Base-by-base conservation (phyloP, 129 eudicot genomes). In the Saposhnikovia divaricata region DNA sequence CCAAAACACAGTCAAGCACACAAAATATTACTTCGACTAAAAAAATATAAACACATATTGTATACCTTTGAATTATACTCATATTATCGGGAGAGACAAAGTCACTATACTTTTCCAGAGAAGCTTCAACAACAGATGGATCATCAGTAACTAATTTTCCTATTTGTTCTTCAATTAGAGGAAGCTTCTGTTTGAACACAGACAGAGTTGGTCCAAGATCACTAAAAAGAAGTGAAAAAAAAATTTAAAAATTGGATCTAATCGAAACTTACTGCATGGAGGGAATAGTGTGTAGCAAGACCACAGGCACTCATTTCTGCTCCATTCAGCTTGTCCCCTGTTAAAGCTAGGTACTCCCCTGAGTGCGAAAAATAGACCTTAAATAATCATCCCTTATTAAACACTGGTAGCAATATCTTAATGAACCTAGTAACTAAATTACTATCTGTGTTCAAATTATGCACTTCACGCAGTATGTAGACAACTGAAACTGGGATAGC, bases 251-350 rank as follows among this genome's bases (percentile, higher is more conserved):
- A 68, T 51, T 13, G 77, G 46, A 16, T 46, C 51, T 9, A 72
- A 72, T 4, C 44, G 25, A 68, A 77, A 82, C 91, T 39, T 27
- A 93, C 98, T 25, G 89, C 72, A 69, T 75, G 83, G 27, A 31
- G 86, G 79, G 96, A 87, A 86, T 89, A 91, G 80, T 93, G 97
- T n/a, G 98, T 93, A 72, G 98, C 98, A 74, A 93, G 92, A 79
- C 98, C 98, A 80, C 97, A 93, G 59, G 95, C 93, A 46, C 85
- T 37, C 98, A 91, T 87, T 83, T 91, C 98, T 21, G 86, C 92
- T 72, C 98, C 98, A 87, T 88, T 91, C 25, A 93, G 85, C 77
- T 77, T 87, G 69, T 81, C 96, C 43, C 98, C 95, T 10, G 97
- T 90, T 78, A 93, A 69, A 74, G 87, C 98, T 84, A 93, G 81